Conservation (phyloP, 257 asterid species). For the Nicotiana undulata region DNA sequence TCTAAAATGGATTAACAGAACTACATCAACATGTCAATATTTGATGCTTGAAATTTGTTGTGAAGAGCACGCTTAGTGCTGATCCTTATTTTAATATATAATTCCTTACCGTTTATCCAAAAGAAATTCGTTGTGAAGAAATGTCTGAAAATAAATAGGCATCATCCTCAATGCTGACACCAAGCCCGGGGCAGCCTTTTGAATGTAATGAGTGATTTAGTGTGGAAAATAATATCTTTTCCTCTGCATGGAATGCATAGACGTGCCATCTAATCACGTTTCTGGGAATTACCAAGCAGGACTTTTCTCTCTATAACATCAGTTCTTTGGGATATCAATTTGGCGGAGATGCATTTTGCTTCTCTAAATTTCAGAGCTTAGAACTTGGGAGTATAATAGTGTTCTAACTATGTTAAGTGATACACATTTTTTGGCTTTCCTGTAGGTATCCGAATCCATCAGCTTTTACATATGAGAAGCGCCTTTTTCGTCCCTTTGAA, state of each 20-base stretch:
- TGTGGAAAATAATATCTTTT: neutral
- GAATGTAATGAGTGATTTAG: neutral
- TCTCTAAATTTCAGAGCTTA: neutral
- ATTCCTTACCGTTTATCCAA: no score
- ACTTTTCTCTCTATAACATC: neutral
- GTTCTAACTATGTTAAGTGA: neutral
- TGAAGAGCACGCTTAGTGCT: no score
- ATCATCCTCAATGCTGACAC: neutral
- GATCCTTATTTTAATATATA: no score
- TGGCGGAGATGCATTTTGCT: no score
- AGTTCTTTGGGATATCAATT: neutral
- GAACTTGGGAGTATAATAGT: neutral
- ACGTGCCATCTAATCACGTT: neutral
- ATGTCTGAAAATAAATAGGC: neutral
- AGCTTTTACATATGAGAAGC: constrained; percentile 59
- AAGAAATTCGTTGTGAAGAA: no score
- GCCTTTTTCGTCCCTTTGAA: constrained; percentile 73
- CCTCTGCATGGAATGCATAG: neutral
- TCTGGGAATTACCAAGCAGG: neutral
- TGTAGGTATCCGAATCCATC: constrained; percentile 78
- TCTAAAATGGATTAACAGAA: neutral
- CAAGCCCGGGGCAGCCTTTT: neutral
- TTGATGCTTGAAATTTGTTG: neutral
- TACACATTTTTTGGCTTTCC: constrained; percentile 5
- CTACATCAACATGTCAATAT: neutral